phyloP scores from a whole-genome alignment of 768 basidiomycete species.

The Termitomyces titanicus region DNA sequence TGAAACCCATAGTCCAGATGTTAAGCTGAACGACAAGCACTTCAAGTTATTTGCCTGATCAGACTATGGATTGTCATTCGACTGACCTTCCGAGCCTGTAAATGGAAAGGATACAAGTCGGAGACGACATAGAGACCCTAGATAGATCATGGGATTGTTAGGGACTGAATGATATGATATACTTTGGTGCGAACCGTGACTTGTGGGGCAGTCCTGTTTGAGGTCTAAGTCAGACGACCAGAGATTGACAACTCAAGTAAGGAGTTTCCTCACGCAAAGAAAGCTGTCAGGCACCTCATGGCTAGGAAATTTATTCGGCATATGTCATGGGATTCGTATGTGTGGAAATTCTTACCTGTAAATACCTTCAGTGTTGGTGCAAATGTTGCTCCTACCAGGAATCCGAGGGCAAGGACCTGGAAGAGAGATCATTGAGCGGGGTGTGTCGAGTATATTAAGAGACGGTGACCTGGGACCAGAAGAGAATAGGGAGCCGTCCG shows the following conservation, averaged over 20 bases:
- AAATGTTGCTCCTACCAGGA: slow-evolving; percentile 55
- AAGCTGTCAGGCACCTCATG: slow-evolving; percentile 55
- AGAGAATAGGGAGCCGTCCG: slow-evolving; percentile 64
- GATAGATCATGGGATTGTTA: not conserved
- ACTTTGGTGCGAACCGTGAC: slow-evolving; percentile 42
- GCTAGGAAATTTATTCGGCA: slow-evolving; percentile 26
- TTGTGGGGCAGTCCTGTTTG: slow-evolving; percentile 37
- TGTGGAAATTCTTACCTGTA: slow-evolving; percentile 30
- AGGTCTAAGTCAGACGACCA: not conserved
- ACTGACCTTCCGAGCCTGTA: slow-evolving; percentile 60
- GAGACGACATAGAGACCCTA: slow-evolving; percentile 60
- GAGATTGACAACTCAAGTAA: not conserved
- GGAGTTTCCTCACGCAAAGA: slow-evolving; percentile 42
- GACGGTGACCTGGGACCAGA: slow-evolving; percentile 61
- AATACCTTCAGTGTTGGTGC: slow-evolving; percentile 50
- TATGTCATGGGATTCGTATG: not conserved
- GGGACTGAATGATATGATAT: not conserved
- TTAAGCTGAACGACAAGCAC: slow-evolving; percentile 34
- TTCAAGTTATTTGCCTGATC: not conserved
- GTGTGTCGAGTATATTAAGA: not conserved
- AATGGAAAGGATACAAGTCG: slow-evolving; percentile 66
- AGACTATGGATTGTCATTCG: slow-evolving; percentile 22
- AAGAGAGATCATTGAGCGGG: not conserved
- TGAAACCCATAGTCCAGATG: slow-evolving; percentile 58
- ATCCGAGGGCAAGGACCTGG: slow-evolving; percentile 53